Conservation (phyloP, 1,284 basidiomycete species). For the Ustilago cynodontis region DNA sequence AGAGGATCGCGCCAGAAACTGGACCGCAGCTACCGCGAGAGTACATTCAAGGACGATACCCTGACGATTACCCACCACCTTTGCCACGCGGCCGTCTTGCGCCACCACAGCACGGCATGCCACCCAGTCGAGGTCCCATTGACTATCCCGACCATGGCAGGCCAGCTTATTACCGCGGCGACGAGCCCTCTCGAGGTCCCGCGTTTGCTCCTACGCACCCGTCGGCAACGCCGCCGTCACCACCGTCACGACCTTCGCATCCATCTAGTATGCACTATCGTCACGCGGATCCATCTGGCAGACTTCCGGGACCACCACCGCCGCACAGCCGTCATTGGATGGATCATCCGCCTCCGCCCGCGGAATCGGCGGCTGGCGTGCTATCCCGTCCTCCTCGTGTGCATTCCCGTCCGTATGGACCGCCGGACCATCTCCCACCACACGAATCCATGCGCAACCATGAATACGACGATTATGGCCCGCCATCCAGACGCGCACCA, state of each 20-base stretch:
- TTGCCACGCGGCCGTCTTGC: slow-evolving; percentile 14
- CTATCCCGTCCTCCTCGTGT: slow-evolving; percentile 11
- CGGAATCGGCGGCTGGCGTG: slow-evolving; percentile 4
- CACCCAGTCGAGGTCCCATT: background rate
- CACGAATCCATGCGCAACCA: slow-evolving; percentile 10
- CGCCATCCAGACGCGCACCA: slow-evolving; percentile 2
- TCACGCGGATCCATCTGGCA: background rate
- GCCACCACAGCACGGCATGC: slow-evolving; percentile 11
- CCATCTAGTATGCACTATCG: background rate
- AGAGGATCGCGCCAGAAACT: background rate
- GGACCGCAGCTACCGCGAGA: slow-evolving; percentile 9
- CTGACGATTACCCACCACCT: slow-evolving; percentile 12
- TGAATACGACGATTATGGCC: slow-evolving; percentile 18
- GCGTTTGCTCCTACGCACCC: slow-evolving; percentile 13
- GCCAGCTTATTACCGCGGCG: slow-evolving; percentile 10
- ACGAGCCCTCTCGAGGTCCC: slow-evolving; percentile 19
- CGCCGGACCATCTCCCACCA: slow-evolving; percentile 3
- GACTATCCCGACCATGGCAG: slow-evolving; percentile 24
- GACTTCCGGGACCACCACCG: background rate
- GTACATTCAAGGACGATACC: slow-evolving; percentile 10
- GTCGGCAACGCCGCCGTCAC: slow-evolving; percentile 15
- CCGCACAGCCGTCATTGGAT: slow-evolving; percentile 15
- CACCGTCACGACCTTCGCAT: background rate
- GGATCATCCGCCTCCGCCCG: slow-evolving; percentile 6
- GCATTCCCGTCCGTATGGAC: slow-evolving; percentile 16